Conservation (phyloP, 164 flowering plant genomes). For the Tinospora cordifolia region DNA sequence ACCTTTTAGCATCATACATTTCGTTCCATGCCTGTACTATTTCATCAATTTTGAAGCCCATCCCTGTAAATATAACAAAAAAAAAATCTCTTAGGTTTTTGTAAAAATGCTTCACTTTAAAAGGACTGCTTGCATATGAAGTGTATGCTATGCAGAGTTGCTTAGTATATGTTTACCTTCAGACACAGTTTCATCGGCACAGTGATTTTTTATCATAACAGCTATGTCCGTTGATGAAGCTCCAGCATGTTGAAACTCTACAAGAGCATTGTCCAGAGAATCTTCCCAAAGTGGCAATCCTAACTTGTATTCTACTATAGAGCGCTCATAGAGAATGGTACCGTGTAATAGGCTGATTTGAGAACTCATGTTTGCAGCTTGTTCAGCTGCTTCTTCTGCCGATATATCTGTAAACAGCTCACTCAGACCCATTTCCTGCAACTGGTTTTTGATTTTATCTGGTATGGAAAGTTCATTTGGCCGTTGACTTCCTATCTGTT, state of each 20-base stretch:
- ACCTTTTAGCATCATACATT: conserved; percentile 79
- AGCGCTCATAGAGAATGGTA: conserved; percentile 78
- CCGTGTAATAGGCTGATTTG: conserved; percentile 83
- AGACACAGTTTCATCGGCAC: conserved; percentile 47
- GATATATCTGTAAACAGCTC: conserved; percentile 37
- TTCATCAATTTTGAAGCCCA: conserved; percentile 78
- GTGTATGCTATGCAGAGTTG: not conserved
- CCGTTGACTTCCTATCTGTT: conserved; percentile 42
- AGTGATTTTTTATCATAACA: conserved; percentile 80
- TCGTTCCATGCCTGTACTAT: conserved; percentile 91
- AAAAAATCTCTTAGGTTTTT: not conserved
- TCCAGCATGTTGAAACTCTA: conserved; percentile 80
- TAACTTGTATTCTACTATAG: conserved; percentile 73
- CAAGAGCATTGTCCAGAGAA: conserved; percentile 64
- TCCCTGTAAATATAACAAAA: conserved; percentile 33
- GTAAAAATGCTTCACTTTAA: conserved; percentile 3
- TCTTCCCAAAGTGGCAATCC: conserved; percentile 74
- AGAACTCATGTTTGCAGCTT: conserved; percentile 52
- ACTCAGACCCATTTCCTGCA: conserved; percentile 43
- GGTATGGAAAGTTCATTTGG: conserved; percentile 26
- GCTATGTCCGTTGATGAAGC: conserved; percentile 75
- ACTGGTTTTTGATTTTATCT: conserved; percentile 23
- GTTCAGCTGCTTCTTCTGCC: conserved; percentile 50
- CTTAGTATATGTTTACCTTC: conserved; percentile 41
- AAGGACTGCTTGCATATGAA: not conserved